Evolutionary conservation across 257 asterid species (phyloP), one percentile per base, ranked within the genome.

Genomic region (Gentiana macrophylla): DNA sequence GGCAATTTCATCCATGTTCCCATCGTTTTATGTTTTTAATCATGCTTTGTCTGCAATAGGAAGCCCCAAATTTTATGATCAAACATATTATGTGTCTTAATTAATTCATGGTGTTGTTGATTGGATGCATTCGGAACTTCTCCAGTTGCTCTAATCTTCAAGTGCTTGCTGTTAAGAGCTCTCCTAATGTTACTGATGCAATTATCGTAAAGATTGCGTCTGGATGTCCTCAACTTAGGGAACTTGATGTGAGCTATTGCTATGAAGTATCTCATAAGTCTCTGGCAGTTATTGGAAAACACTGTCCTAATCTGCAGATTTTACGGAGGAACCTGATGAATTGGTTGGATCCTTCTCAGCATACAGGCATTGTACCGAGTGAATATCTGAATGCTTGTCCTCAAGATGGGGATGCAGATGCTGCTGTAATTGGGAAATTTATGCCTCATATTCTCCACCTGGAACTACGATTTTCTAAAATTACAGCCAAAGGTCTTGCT

Each of bases 321-420:
- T 80, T 86, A 35, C 77, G 72, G 55, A 62, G 94, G 49, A 86
- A 82, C 65, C 70, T 82, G 43, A 84, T 72, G 94, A 90, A 82
- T 74, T 84, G 82, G 89, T 45, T 86, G 63, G 88, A 80, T 73
- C 80, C 86, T 60, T 80, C 94, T 47, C 86, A 77, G 62, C 94
- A 84, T 41, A 44, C 12, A 1, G 75, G 83, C 12, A 56, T 71
- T 33, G 85, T 90, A 57, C 96, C 89, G 11, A 44, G 45, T 3
- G 86, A 71, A 15, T 90, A 90, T 69, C 74, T 86, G n/a, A 50
- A 86, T 11, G 83, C 89, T 13, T 77, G 83, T 50, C 94, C 96
- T 50, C 96, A 84, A 67, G 91, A 84, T 63, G 94, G 96, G 37
- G 86, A 90, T 64, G 69, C 81, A 12, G 98, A 90, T 59, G 91